Evolutionary conservation across 2,329 filamentous ascomycete genomes (phyloP), one percentile per base, ranked within the genome.

Genomic region (Fusarium succisae): DNA sequence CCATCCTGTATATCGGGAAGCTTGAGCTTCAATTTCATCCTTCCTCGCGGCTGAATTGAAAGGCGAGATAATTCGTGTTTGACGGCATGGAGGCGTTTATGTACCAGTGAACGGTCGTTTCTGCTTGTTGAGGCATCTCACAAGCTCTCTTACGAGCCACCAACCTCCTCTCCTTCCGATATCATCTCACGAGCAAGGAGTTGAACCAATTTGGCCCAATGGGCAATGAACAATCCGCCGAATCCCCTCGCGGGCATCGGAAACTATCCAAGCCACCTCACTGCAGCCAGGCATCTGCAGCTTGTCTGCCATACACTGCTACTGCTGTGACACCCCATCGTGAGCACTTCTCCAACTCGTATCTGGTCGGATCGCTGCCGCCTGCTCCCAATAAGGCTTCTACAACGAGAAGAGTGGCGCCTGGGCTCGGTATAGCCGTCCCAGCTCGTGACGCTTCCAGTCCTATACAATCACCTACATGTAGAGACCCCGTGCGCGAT

Each of bases 221-320:
- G 87, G 87, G 87, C 62, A 89, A 89, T 78, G 80, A 82, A 51
- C 80, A 85, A 63, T 89, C 87, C 50, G 79, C 83, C 74, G 84
- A 87, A 79, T 82, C 82, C 78, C 80, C 81, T 69, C 73, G 78
- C 64, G 79, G 81, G 77, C 80, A 85, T 78, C 85, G 88, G 72
- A 88, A 85, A 81, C 83, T 89, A 69, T 87, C 85, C 57, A 89
- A 89, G 78, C 84, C 86, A 67, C 85, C 83, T 68, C 84, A 82
- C 41, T 81, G 81, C 62, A 84, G 81, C 72, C 81, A 81, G 80
- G 80, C 81, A 61, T 76, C 78, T 60, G 80, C 84, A 81, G 80
- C 83, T 81, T 82, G 82, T 72, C 82, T 85, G 79, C 81, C 84
- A 75, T 83, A 78, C 78, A 72, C 81, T 61, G 80, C 78, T 73